A percentile compares a stretch with the other conserved stretches of the same genome.
These are phyloP conservation scores for Aspergillus nidulans DNA, from an alignment of 495 filamentous ascomycete species.

Conservation along the genomic window DNA sequence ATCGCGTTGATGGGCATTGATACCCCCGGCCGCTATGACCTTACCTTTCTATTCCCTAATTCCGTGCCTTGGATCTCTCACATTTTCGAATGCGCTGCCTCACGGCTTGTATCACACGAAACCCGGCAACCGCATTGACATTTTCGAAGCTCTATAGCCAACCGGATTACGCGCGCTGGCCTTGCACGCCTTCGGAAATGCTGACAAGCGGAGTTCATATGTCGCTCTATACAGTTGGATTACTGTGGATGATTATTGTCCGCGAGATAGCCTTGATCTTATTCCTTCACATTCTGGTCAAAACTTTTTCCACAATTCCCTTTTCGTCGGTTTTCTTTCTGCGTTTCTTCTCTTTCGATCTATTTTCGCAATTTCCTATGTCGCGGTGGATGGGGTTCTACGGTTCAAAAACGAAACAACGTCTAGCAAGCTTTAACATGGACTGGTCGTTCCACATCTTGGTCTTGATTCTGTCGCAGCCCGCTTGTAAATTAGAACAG, in stretches of 20 bases:
- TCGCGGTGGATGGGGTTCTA: slow-evolving; percentile 14
- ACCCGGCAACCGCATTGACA: slow-evolving; percentile 14
- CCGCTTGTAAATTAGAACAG: slow-evolving; percentile 21
- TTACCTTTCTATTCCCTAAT: slow-evolving; percentile 20
- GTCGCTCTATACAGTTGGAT: slow-evolving; percentile 13
- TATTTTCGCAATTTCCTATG: slow-evolving; percentile 19
- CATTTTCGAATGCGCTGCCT: slow-evolving; percentile 10
- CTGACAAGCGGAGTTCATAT: slow-evolving; percentile 8
- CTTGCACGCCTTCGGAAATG: slow-evolving; percentile 33
- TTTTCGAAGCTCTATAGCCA: slow-evolving; percentile 20
- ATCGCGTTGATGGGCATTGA: slow-evolving; percentile 13
- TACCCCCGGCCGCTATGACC: slow-evolving; percentile 34
- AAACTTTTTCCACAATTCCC: neutral
- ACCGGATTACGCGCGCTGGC: slow-evolving; percentile 39
- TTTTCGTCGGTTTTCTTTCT: slow-evolving; percentile 16
- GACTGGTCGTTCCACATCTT: slow-evolving; percentile 11
- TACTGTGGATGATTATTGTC: slow-evolving; percentile 27
- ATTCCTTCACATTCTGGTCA: slow-evolving; percentile 18
- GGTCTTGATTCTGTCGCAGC: slow-evolving; percentile 6
- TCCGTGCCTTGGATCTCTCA: slow-evolving; percentile 1
- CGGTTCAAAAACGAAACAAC: slow-evolving; percentile 16
- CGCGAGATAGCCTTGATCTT: slow-evolving; percentile 21
- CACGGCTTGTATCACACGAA: slow-evolving; percentile 6
- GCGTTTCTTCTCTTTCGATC: slow-evolving; percentile 18
- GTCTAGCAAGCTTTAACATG: slow-evolving; percentile 12